Conservation (phyloP, 179 eudicot genomes). For the Sideroxylon spinosum region DNA sequence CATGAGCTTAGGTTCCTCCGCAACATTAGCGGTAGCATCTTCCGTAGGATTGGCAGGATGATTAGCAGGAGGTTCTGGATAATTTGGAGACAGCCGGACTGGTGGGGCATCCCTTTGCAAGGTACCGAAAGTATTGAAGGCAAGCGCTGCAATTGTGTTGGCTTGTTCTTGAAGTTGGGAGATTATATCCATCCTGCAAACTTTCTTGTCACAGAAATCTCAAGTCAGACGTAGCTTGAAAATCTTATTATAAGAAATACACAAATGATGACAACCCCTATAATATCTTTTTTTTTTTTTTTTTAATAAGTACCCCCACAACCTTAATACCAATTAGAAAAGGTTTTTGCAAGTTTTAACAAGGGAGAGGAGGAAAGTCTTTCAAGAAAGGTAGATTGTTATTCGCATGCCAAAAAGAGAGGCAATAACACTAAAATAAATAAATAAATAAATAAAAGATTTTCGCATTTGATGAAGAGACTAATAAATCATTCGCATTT, state of each 20-base stretch:
- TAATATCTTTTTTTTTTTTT: too few relatives aligned
- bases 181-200: constrained; percentile 69
- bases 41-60: constrained; percentile 17
- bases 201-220: neutral
- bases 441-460: neutral
- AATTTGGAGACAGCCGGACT: constrained; percentile 80
- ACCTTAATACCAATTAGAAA: neutral
- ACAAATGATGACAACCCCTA: neutral
- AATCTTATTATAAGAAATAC: neutral
- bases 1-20: constrained; percentile 66
- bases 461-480: neutral
- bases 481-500: neutral
- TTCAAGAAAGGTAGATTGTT: neutral
- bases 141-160: constrained; percentile 57
- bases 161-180: constrained; percentile 85
- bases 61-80: constrained; percentile 67
- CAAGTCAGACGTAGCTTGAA: neutral
- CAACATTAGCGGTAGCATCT: constrained; percentile 37
- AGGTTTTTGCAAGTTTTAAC: neutral
- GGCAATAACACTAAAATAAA: neutral
- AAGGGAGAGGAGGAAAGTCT: neutral
- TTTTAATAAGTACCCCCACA: too few relatives aligned
- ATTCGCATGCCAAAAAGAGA: neutral
- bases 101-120: constrained; percentile 88
- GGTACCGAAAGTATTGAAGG: constrained; percentile 86